Base-by-base conservation (phyloP, 495 filamentous ascomycete species). In the Penicillium paradoxum region DNA sequence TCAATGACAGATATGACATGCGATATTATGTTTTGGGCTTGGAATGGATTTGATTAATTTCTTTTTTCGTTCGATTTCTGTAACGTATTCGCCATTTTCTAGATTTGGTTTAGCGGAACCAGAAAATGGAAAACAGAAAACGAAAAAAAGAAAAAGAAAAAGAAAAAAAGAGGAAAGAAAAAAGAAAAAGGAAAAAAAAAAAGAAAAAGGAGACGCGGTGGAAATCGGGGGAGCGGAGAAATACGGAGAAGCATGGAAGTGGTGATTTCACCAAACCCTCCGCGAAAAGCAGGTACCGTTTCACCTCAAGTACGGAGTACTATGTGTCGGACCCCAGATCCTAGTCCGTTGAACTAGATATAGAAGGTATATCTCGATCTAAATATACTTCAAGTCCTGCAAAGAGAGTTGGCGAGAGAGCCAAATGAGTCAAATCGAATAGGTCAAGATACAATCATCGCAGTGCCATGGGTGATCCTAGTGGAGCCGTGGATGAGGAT, bases 401-500 rank as follows among this genome's bases (percentile, higher is more conserved):
- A 40, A 10, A 43, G 13, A 34, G 32, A 14, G 32, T 9, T 34
- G 8, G n/a, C n/a, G 30, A 34, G 1, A 27, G 25, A 30, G 6
- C 6, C n/a, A n/a, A n/a, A n/a, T n/a, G n/a, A 4, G 14, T 5
- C 5, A 27, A 30, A 45, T 45, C 24, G 17, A 45, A 25, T 24
- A 43, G 22, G 47, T 40, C 34, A 32, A 48, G 56, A 45, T 60
- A 46, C 42, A 56, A 53, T 56, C 57, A 61, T 56, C 46, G 19
- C 51, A 45, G 54, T 58, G 51, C 56, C 59, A 59, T 59, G 57
- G 60, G 49, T 52, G 54, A 64, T 64, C 51, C 48, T 21, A 14
- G 56, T 62, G 59, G 59, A 58, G 56, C 59, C 59, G 24, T 49
- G 32, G 25, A 29, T 37, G 36, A 15, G 46, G 34, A 49, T 19